Evolutionary conservation across 129 eudicot genomes (phyloP), one percentile per base, ranked within the genome.

Genomic region (Kitagawia praeruptora): DNA sequence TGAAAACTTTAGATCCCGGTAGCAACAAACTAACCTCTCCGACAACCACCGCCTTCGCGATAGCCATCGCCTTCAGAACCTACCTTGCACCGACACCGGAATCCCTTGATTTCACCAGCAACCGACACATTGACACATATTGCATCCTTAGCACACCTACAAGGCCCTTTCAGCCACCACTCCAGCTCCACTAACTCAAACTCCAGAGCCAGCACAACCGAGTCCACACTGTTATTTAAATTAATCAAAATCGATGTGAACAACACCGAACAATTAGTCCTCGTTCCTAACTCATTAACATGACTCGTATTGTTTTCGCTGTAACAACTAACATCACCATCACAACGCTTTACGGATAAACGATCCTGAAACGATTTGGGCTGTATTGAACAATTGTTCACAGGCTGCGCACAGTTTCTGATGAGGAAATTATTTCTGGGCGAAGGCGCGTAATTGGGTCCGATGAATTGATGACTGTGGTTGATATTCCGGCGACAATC

Each of bases 21-120:
- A 25, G 15, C 18, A 31, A 19, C 7, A 16, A 70, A 70, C 77
- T 76, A 44, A 94, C 98, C 96, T 85, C 77, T 84, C 76, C 77
- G 88, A 88, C 98, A 94, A 45, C 92, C 89, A 25, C 51, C 51
- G 18, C 97, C 92, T 44, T 28, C 76, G 47, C 23, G 28, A 79
- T 91, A 94, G 15, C 98, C 98, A 79, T 94, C 98, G 18, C 98
- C 98, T 73, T 77, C 67, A 44, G 79, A 89, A 8, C 98, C 98
- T 0, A 73, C 79, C 3, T 45, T 79, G 70, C 98, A 94, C 69
- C 75, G 77, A 85, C 98, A 94, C 38, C 96, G 88, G 69, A 56
- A 89, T 41, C 96, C 87, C 37, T 12, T 34, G 37, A 41, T 40
- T 19, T 27, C 81, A 16, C 40, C 6, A n/a, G 23, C 67, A 78